Evolutionary conservation across 2,329 filamentous ascomycete species (phyloP).

Genomic region (Aspergillus costaricaensis): DNA sequence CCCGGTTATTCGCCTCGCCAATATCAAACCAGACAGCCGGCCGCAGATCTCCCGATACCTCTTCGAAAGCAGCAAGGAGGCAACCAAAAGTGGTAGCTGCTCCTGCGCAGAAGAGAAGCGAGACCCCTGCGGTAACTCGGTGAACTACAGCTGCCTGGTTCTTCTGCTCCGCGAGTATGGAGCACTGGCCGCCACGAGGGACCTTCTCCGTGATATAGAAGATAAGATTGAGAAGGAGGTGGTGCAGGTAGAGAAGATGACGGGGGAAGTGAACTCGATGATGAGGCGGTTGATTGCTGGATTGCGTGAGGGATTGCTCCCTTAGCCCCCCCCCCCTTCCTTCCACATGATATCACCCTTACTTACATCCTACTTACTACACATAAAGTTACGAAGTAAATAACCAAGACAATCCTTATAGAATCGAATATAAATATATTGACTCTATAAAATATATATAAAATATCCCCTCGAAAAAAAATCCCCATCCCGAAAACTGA

Average conservation of each 20-base stretch:
- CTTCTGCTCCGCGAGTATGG: neutral
- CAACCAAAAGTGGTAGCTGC: neutral
- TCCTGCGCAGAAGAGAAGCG: neutral
- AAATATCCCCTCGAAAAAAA: neutral
- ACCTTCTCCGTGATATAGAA: conserved; percentile 7
- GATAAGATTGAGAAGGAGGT: conserved; percentile 5
- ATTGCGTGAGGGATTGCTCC: neutral
- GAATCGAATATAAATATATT: neutral
- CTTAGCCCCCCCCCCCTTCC: too few species aligned
- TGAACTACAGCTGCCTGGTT: neutral
- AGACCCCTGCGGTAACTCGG: neutral
- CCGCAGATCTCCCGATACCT: neutral
- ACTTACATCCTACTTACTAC: neutral
- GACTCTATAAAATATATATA: neutral
- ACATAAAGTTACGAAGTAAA: neutral
- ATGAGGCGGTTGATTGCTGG: neutral
- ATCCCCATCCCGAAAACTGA: neutral
- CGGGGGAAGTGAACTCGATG: neutral
- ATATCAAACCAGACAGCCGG: neutral
- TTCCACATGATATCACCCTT: neutral
- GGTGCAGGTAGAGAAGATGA: conserved; percentile 4
- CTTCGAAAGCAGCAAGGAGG: neutral
- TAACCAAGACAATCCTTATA: neutral
- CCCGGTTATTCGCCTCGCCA: neutral
- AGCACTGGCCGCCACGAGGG: neutral